These are phyloP conservation scores for Inga leiocalycina DNA, from an alignment of 306 rosid genomes.

Conservation along the genomic window DNA sequence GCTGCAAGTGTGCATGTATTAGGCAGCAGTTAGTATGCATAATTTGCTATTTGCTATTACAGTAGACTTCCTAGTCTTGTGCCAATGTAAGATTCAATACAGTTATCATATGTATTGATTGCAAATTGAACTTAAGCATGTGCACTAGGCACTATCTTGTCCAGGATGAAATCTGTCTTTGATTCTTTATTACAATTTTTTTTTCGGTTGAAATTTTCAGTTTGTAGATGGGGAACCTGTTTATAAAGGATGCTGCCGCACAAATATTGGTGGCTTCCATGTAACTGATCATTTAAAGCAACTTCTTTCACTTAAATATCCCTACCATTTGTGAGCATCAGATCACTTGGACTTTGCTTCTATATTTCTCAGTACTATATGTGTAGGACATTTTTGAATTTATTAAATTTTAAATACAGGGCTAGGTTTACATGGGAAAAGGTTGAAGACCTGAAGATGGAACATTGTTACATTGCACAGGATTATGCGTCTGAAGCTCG, in stretches of 20 bases:
- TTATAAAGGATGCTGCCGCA: slow-evolving; percentile 83
- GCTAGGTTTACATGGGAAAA: slow-evolving; percentile 95
- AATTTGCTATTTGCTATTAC: slow-evolving; percentile 4
- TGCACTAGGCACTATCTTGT: neutral
- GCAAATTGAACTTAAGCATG: neutral
- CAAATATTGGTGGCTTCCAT: slow-evolving; percentile 92
- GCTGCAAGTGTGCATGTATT: neutral
- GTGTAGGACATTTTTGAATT: slow-evolving; percentile 3
- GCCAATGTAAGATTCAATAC: slow-evolving; percentile 14
- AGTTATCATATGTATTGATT: neutral
- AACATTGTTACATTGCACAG: slow-evolving; percentile 81
- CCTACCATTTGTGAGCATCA: slow-evolving; percentile 80
- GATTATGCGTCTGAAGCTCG: slow-evolving; percentile 77
- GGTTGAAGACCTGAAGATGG: slow-evolving; percentile 97
- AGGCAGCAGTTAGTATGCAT: neutral
- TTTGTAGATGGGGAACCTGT: slow-evolving; percentile 90
- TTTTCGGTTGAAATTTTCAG: slow-evolving; percentile 44
- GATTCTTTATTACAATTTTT: neutral
- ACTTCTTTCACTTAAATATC: slow-evolving; percentile 90
- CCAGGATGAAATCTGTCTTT: slow-evolving; percentile 9
- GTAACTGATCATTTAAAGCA: slow-evolving; percentile 89
- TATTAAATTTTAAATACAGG: slow-evolving; percentile 51
- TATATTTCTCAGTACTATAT: slow-evolving; percentile 25
- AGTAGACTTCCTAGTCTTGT: neutral
- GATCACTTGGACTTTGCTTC: slow-evolving; percentile 31